Evolutionary conservation across 768 basidiomycete species (phyloP).

Genomic region (Pleurotus tuoliensis): DNA sequence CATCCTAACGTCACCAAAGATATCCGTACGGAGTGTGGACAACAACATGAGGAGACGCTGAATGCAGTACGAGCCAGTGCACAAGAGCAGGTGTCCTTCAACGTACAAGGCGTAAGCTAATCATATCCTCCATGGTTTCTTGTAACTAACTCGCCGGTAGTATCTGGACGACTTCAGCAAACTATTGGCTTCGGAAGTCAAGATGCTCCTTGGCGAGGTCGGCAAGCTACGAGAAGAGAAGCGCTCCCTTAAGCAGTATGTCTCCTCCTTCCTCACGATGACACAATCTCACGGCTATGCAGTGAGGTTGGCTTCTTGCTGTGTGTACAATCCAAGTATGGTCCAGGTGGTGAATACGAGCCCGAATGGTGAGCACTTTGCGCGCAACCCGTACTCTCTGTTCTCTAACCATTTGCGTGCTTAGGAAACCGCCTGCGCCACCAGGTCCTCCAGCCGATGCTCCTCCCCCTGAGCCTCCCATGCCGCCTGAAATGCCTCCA

Average conservation of each 20-base stretch:
- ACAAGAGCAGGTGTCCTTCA: constrained; percentile 74
- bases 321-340: constrained; percentile 69
- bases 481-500: constrained; percentile 31
- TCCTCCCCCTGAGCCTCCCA: constrained; percentile 31
- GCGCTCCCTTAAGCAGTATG: constrained; percentile 75
- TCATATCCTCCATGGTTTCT: background rate
- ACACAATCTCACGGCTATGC: constrained; percentile 1
- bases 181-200: constrained; percentile 77
- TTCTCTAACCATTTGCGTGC: background rate
- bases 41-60: constrained; percentile 66
- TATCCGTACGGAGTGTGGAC: constrained; percentile 63
- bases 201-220: constrained; percentile 79
- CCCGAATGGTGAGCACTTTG: constrained; percentile 58
- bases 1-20: constrained; percentile 31
- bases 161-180: constrained; percentile 88
- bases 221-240: constrained; percentile 79
- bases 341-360: constrained; percentile 83
- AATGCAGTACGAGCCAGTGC: constrained; percentile 68
- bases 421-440: constrained; percentile 45
- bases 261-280: constrained; percentile 11
- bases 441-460: constrained; percentile 41
- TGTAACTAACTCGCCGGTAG: constrained; percentile 27
- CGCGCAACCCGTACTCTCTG: background rate
- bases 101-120: constrained; percentile 69
- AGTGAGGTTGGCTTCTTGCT: constrained; percentile 78